These are phyloP conservation scores for Entonaema liquescens DNA, from an alignment of 495 filamentous ascomycete species.

Conservation along the genomic window DNA sequence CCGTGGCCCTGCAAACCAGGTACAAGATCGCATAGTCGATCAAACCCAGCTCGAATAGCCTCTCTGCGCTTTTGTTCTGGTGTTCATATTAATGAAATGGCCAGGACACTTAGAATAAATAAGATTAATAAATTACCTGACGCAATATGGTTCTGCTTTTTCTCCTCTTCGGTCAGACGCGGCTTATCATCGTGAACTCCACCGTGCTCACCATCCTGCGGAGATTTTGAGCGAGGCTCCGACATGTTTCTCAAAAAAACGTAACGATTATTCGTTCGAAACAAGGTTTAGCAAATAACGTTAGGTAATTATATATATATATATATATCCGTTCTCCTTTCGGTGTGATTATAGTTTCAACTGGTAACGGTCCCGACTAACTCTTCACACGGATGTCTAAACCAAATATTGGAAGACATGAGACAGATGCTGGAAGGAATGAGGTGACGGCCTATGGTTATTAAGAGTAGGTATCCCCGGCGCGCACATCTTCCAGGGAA, in stretches of 20 bases:
- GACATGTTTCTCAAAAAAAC: constrained; percentile 33
- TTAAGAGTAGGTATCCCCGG: constrained; percentile 22
- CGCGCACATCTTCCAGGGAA: constrained; percentile 33
- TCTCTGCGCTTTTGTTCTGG: constrained; percentile 87
- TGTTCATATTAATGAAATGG: neutral
- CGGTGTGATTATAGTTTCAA: neutral
- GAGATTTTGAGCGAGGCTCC: constrained; percentile 41
- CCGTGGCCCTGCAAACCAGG: constrained; percentile 85
- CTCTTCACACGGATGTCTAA: constrained; percentile 29
- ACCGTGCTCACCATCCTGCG: constrained; percentile 41
- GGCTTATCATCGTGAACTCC: constrained; percentile 63
- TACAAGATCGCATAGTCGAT: constrained; percentile 81
- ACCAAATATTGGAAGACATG: constrained; percentile 34
- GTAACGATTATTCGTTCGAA: neutral
- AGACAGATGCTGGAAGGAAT: constrained; percentile 31
- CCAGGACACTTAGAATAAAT: neutral
- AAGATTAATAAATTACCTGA: constrained; percentile 56
- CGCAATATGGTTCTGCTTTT: constrained; percentile 90
- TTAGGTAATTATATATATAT: neutral
- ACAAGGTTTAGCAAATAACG: neutral
- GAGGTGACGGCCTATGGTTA: constrained; percentile 20
- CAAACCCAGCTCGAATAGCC: constrained; percentile 87
- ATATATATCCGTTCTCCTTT: neutral
- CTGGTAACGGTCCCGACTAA: constrained; percentile 22
- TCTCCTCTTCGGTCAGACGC: constrained; percentile 84